Conservation (phyloP, 73 alveolate genomes). For the Tetrahymena malaccensis region DNA sequence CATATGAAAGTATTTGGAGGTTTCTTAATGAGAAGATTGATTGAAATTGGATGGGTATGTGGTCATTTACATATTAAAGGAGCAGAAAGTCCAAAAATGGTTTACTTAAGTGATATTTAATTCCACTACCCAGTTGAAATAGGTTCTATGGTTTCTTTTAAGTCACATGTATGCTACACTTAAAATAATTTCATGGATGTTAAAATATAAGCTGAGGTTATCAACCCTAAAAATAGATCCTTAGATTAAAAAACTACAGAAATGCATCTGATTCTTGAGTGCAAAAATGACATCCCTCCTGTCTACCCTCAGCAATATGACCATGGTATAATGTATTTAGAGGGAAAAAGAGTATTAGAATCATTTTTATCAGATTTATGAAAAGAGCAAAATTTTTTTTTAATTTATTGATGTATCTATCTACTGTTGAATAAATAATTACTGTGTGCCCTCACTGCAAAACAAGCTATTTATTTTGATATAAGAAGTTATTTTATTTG, state of each 20-base stretch:
- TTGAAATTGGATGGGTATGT: constrained; percentile 27
- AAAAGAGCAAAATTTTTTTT: not conserved
- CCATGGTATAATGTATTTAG: not conserved
- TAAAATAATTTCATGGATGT: not conserved
- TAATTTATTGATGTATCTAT: too few relatives aligned
- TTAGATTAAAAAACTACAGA: not conserved
- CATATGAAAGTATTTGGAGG: constrained; percentile 40
- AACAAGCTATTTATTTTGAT: too few relatives aligned
- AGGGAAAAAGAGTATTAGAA: not conserved
- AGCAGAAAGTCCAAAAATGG: not conserved
- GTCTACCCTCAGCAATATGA: not conserved
- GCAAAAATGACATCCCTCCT: not conserved
- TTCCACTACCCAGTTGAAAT: constrained; percentile 22
- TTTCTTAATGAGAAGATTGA: constrained; percentile 13
- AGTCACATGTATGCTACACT: not conserved
- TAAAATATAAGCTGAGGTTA: not conserved
- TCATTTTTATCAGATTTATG: not conserved
- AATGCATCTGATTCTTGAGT: not conserved
- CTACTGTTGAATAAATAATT: too few relatives aligned
- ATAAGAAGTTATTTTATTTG: too few relatives aligned
- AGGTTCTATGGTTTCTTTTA: not conserved
- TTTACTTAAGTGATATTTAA: constrained; percentile 4
- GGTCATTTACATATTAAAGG: constrained; percentile 22
- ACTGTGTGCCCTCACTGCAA: too few relatives aligned
- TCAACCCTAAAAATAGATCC: not conserved